Evolutionary conservation across 129 eudicot species (phyloP).

Genomic region (Solidago caesia): DNA sequence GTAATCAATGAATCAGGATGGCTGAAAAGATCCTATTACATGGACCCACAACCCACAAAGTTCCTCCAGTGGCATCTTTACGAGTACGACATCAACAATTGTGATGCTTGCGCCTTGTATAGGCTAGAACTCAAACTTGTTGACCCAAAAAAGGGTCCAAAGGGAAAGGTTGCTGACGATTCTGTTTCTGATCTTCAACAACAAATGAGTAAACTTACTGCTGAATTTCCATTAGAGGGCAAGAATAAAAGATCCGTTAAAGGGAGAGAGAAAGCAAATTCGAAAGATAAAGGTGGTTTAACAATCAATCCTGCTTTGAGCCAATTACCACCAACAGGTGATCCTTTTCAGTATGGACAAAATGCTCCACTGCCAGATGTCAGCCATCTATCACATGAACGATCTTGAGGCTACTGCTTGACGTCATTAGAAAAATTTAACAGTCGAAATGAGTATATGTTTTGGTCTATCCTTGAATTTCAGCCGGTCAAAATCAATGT

Average conservation of each 20-base stretch:
- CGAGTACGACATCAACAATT: slow-evolving; percentile 78
- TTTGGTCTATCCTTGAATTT: background rate
- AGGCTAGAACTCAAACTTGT: slow-evolving; percentile 81
- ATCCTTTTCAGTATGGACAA: background rate
- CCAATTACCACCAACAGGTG: background rate
- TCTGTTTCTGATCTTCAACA: slow-evolving; percentile 80
- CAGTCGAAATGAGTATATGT: background rate
- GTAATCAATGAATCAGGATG: slow-evolving; percentile 75
- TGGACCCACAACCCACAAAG: slow-evolving; percentile 95
- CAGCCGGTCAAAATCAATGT: background rate
- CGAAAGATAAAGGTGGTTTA: background rate
- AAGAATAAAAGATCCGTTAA: slow-evolving; percentile 35
- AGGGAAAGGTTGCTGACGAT: slow-evolving; percentile 64
- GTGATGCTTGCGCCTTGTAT: slow-evolving; percentile 68
- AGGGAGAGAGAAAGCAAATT: slow-evolving; percentile 34
- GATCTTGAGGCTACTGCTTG: too few relatives aligned
- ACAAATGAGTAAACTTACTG: slow-evolving; percentile 72
- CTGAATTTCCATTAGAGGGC: slow-evolving; percentile 54
- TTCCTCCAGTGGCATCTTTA: slow-evolving; percentile 83
- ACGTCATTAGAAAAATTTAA: too few relatives aligned
- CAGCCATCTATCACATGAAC: too few relatives aligned
- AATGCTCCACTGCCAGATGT: background rate
- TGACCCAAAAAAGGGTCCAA: slow-evolving; percentile 67
- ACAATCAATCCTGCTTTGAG: background rate
- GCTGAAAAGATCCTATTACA: slow-evolving; percentile 87